Evolutionary conservation across 371 early-diverging fungal genomes (phyloP).

Genomic region (Spraguea lophii): DNA sequence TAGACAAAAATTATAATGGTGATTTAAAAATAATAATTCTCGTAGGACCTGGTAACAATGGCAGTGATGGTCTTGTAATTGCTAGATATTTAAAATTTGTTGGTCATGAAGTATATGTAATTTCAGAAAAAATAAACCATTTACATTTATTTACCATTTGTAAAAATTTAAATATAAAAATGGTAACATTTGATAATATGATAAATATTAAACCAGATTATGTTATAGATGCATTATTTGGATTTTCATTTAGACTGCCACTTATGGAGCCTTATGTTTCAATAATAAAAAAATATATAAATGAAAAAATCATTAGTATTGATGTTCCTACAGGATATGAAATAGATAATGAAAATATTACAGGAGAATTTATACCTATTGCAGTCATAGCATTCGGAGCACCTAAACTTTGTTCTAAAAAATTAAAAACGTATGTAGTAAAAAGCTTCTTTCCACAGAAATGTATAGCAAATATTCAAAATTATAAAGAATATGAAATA

Average conservation of each 20-base stretch:
- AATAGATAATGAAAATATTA: not conserved
- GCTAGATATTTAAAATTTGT: not conserved
- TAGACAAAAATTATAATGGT: too few species aligned
- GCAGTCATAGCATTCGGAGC: not conserved
- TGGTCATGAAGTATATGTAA: not conserved
- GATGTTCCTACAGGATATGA: constrained; percentile 8
- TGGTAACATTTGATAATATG: not conserved
- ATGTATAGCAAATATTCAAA: too few species aligned
- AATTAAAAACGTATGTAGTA: not conserved
- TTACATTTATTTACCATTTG: not conserved
- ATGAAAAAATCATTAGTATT: not conserved
- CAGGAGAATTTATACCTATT: not conserved
- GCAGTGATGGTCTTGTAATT: constrained; percentile 7
- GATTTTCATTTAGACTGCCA: constrained; percentile 3
- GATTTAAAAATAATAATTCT: not conserved
- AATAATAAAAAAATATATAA: too few species aligned
- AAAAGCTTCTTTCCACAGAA: constrained; percentile 4
- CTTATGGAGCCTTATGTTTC: not conserved
- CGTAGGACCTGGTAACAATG: constrained; percentile 8
- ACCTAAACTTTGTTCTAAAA: constrained; percentile 3
- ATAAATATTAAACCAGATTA: not conserved
- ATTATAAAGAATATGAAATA: too few species aligned
- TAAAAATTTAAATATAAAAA: not conserved
- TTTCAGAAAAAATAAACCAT: not conserved
- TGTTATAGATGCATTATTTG: constrained; percentile 6